Conservation (phyloP, 441 rosid genomes). For the Populus hybrid region DNA sequence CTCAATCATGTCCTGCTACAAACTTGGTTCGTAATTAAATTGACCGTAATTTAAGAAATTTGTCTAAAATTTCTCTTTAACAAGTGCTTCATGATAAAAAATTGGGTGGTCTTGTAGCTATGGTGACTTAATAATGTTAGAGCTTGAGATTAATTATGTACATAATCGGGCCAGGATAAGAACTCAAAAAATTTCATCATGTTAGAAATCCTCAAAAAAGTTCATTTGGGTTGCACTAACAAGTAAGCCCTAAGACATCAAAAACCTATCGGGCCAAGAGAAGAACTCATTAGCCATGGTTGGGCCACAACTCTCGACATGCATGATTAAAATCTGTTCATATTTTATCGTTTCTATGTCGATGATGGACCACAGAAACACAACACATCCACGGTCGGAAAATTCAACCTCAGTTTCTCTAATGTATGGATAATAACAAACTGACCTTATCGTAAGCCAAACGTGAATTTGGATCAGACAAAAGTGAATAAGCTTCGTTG, state of each 20-base stretch:
- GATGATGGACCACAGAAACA: background rate
- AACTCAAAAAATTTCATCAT: too few species aligned
- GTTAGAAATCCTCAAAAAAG: background rate
- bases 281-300: background rate
- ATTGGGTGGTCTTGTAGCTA: too few species aligned
- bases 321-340: background rate
- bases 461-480: conserved; percentile 67
- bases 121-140: too few species aligned
- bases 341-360: too few species aligned
- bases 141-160: too few species aligned
- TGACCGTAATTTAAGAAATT: too few species aligned
- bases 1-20: too few species aligned
- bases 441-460: conserved; percentile 74
- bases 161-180: too few species aligned
- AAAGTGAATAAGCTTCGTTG: conserved; percentile 66
- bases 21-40: too few species aligned
- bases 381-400: background rate
- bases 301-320: background rate
- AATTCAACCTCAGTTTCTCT: background rate
- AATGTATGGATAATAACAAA: background rate
- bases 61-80: too few species aligned
- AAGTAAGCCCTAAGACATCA: too few species aligned
- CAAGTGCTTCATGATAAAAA: too few species aligned
- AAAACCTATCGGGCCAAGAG: background rate
- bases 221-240: background rate